Evolutionary conservation across 1,284 basidiomycete species (phyloP), one percentile per base, ranked within the genome.

Genomic region (Phaffia rhodozyma): DNA sequence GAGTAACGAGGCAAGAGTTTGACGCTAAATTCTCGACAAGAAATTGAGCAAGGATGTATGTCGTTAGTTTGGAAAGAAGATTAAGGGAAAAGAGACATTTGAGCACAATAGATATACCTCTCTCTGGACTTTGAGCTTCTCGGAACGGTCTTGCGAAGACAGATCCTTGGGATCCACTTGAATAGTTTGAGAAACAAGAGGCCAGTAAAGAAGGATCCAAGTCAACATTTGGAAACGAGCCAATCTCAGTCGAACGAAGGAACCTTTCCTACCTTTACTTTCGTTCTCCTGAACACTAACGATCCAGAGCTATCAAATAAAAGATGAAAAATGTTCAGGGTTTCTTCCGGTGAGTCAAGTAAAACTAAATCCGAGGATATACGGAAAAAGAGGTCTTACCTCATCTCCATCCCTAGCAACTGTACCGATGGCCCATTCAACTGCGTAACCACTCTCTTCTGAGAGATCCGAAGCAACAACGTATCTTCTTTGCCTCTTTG

Each of bases 391-490:
- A 23, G n/a, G n/a, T 18, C 25, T 82, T 84, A 93, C 78, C 75
- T 92, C 88, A 73, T 98, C 94, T 0, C 94, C 94, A 74, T 97
- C 93, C 67, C 92, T 79, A 66, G 97, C 77, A 0, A 97, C 94
- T 0, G 94, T 97, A 5, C 94, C 94, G 66, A 97, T 93, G 0
- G 89, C 91, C 91, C 91, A 94, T 73, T 94, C 91, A 7, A 94
- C 83, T 0, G 92, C 91, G 75, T 91, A 96, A 48, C 86, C 80
- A 75, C 84, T 86, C 78, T 96, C 92, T 69, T 96, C 89, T 68
- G 88, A 91, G 70, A 97, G 75, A 80, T 98, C 94, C 71, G 90
- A 94, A 2, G 91, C 88, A 23, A 97, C 86, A 6, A 97, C 80
- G 74, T 97, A 98, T 54, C 82, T 81, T 70, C 84, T 84, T 67